Evolutionary conservation across 805 yeast genomes (phyloP).

Genomic region (Pichia scutulata): DNA sequence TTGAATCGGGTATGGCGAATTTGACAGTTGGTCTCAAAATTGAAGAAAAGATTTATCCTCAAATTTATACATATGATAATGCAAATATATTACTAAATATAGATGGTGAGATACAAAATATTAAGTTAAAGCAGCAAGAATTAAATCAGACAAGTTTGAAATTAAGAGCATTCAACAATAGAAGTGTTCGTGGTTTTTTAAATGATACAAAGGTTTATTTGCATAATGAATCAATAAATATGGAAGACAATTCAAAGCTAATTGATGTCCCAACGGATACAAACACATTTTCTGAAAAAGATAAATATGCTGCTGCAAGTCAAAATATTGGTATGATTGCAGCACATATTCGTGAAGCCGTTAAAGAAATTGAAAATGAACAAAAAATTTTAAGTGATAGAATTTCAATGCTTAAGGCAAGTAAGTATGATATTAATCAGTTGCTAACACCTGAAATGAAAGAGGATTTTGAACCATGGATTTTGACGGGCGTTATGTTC

Average conservation of each 20-base stretch:
- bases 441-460: constrained; percentile 18
- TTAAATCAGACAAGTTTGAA: constrained; percentile 14
- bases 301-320: constrained; percentile 11
- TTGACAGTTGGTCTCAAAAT: constrained; percentile 25
- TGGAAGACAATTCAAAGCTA: neutral
- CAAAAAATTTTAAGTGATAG: constrained; percentile 13
- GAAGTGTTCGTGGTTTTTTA: constrained; percentile 21
- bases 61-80: constrained; percentile 29
- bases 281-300: constrained; percentile 4
- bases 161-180: constrained; percentile 28
- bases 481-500: constrained; percentile 31
- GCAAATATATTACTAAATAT: constrained; percentile 17
- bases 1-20: constrained; percentile 25
- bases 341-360: neutral
- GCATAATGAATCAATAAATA: neutral
- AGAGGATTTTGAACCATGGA: constrained; percentile 29
- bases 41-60: constrained; percentile 31
- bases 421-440: constrained; percentile 20
- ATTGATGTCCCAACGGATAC: neutral
- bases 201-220: constrained; percentile 22
- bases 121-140: neutral
- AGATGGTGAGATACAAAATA: constrained; percentile 9
- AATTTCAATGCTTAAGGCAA: constrained; percentile 15
- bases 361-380: constrained; percentile 10
- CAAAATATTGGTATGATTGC: constrained; percentile 4